These are phyloP conservation scores for Hansfordia pulvinata DNA, from an alignment of 2,329 filamentous ascomycete genomes.

Conservation along the genomic window DNA sequence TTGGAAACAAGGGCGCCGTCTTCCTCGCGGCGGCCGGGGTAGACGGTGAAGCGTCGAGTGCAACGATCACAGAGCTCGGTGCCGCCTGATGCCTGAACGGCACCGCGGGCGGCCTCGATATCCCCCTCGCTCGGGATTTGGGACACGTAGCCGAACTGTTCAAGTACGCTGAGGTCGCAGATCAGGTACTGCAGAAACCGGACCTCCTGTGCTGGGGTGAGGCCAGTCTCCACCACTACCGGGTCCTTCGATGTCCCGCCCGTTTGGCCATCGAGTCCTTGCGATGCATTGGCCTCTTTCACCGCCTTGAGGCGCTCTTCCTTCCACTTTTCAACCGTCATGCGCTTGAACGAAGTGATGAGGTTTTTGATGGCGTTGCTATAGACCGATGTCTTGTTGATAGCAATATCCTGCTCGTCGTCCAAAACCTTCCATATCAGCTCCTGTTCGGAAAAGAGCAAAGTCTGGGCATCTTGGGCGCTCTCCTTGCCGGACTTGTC, in stretches of 20 bases:
- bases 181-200: slow-evolving; percentile 46
- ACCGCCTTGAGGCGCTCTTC: slow-evolving; percentile 31
- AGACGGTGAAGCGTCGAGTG: slow-evolving; percentile 76
- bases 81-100: slow-evolving; percentile 52
- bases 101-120: slow-evolving; percentile 51
- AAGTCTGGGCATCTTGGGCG: slow-evolving; percentile 30
- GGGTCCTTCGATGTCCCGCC: slow-evolving; percentile 28
- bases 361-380: slow-evolving; percentile 72
- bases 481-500: too few relatives aligned
- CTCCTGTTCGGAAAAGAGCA: slow-evolving; percentile 49
- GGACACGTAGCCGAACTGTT: slow-evolving; percentile 62
- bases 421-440: slow-evolving; percentile 58
- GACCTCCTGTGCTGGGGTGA: slow-evolving; percentile 56
- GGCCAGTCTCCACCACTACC: slow-evolving; percentile 57
- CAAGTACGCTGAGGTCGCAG: slow-evolving; percentile 50
- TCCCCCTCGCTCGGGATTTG: slow-evolving; percentile 50
- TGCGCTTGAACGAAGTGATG: slow-evolving; percentile 63
- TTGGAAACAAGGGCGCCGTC: slow-evolving; percentile 66
- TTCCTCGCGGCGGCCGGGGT: slow-evolving; percentile 65
- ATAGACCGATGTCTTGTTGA: slow-evolving; percentile 58
- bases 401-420: slow-evolving; percentile 65
- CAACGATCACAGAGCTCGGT: slow-evolving; percentile 90
- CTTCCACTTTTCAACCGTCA: slow-evolving; percentile 60
- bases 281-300: slow-evolving; percentile 19
- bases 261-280: slow-evolving; percentile 18